Percentiles rank a stretch among this genome's conserved stretches.
Conservation (phyloP, 2,329 filamentous ascomycete genomes). For the Fusarium coicis region DNA sequence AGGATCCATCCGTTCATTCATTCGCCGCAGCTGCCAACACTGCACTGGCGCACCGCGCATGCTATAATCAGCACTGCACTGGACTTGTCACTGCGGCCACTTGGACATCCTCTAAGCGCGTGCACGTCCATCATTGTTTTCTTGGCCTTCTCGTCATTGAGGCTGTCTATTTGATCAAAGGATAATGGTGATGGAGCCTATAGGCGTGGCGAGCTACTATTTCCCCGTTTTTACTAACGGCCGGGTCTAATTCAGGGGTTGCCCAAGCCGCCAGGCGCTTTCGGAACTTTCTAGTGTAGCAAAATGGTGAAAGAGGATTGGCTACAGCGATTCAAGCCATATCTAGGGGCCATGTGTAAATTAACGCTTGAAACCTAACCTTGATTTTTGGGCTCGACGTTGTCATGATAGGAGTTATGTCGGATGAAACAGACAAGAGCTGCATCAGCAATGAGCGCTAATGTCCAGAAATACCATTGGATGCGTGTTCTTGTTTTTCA, state of each 20-base stretch:
- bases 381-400: not conserved
- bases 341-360: constrained; percentile 2
- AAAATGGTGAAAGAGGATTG: constrained; percentile 38
- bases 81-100: not conserved
- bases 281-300: constrained; percentile 26
- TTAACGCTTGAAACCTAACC: not conserved
- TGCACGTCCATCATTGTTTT: constrained; percentile 13
- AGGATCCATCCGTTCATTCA: not conserved
- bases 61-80: not conserved
- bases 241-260: constrained; percentile 24
- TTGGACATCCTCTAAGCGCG: constrained; percentile 1
- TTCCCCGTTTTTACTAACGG: constrained; percentile 3
- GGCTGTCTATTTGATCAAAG: constrained; percentile 23
- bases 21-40: not conserved
- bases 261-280: constrained; percentile 20
- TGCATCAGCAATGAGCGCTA: not conserved
- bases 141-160: constrained; percentile 5
- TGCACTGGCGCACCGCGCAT: not conserved
- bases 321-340: constrained; percentile 25
- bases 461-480: not conserved
- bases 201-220: not conserved
- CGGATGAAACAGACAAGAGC: constrained; percentile 19
- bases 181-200: constrained; percentile 23
- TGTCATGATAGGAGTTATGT: not conserved
- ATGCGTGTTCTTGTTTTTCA: not conserved